Evolutionary conservation across 257 asterid genomes (phyloP), one percentile per base, ranked within the genome.

Genomic region (Osmanthus fragrans): DNA sequence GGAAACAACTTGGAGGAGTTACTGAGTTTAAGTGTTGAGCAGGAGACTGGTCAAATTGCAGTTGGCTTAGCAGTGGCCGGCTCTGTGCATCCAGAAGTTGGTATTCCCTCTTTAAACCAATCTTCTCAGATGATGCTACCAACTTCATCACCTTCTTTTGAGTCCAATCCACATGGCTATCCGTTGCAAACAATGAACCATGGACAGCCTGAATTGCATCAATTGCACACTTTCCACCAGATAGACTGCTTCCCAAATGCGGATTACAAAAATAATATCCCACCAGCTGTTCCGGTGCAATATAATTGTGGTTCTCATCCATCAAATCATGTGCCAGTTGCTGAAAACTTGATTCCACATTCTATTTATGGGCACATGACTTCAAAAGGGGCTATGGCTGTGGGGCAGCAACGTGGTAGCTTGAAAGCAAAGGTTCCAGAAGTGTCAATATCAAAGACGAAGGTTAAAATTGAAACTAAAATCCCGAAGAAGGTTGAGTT

Each of bases 1-100:
- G 89, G 85, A 33, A 88, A 83, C 85, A 91, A 92, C 82, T 86
- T 89, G 79, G 89, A 94, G 70, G 97, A 92, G 66, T 88, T 94
- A 56, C 86, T 87, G 37, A 73, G 88, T 74, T 87, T 87, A 73
- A 80, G 86, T 75, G 85, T 68, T 51, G 95, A 80, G 49, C 84
- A 88, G 76, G 91, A 85, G 83, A 75, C 87, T 21, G 85, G 78
- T 73, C 85, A 72, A 82, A 79, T 76, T 77, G 84, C 83, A 12
- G 85, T 71, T 65, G 76, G 75, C 81, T 81, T 84, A 58, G 82
- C 81, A 54, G 74, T 82, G 75, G 76, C 65, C 69, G 84, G 71
- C 72, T 40, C 85, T 76, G 19, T 79, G 37, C 89, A 70, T 69
- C 83, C 87, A 75, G 76, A 60, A 78, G 84, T 73, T 45, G 87